Percentiles rank a stretch among this genome's conserved stretches.
phyloP scores from a whole-genome alignment of 148 eudicot species.

The Suaeda aralocaspica region DNA sequence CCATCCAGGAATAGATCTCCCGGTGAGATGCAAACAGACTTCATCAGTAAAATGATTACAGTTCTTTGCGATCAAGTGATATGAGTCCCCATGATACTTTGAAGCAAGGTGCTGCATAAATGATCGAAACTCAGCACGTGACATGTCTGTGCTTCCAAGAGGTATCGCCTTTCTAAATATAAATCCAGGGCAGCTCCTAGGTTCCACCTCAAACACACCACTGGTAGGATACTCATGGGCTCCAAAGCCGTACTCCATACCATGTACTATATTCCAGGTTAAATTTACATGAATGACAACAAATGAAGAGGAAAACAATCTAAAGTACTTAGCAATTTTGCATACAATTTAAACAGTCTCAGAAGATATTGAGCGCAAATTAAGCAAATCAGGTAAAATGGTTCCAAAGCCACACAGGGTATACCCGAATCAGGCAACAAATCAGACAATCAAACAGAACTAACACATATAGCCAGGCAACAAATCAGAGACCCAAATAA shows the following conservation, averaged over 20 bases:
- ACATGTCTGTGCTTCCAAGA: slow-evolving; percentile 82
- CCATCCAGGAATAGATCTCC: slow-evolving; percentile 91
- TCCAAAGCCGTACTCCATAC: slow-evolving; percentile 80
- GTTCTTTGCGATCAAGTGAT: slow-evolving; percentile 88
- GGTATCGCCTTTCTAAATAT: slow-evolving; percentile 66
- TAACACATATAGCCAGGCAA: no score
- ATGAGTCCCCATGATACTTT: slow-evolving; percentile 76
- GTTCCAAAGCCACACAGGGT: background rate
- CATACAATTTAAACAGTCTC: background rate
- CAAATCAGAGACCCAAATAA: no score
- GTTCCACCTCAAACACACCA: slow-evolving; percentile 96
- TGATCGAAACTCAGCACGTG: slow-evolving; percentile 60
- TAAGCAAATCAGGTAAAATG: background rate
- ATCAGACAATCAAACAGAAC: background rate
- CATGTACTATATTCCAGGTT: slow-evolving; percentile 52
- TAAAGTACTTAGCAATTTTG: no score
- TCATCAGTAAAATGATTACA: slow-evolving; percentile 97
- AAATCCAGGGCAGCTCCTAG: slow-evolving; percentile 88
- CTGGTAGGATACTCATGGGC: slow-evolving; percentile 76
- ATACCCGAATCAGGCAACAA: background rate
- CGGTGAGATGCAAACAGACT: slow-evolving; percentile 62
- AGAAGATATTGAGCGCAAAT: background rate
- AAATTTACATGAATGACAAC: slow-evolving; percentile 18
- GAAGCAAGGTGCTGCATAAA: slow-evolving; percentile 78
- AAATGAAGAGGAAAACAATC: background rate